Evolutionary conservation across 176 grass and related monocot species (phyloP).

Genomic region (Aegilops umbellulata): DNA sequence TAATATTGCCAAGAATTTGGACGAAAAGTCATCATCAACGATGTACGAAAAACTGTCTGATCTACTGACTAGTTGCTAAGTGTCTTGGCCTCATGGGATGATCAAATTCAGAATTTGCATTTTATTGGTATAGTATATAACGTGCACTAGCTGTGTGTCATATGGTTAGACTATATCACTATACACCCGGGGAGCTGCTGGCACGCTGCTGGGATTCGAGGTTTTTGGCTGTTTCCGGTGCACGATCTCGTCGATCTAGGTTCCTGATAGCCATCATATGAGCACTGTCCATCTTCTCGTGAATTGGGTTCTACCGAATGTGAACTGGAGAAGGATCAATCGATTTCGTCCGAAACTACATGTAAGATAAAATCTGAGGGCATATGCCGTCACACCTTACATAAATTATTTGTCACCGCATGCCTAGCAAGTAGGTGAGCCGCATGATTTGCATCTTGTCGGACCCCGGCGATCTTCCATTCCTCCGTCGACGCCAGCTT

Average conservation of each 20-base stretch:
- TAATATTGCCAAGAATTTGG: slow-evolving; percentile 28
- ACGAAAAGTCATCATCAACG: neutral
- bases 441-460: too few species aligned
- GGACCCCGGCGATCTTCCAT: too few species aligned
- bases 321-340: too few species aligned
- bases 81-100: neutral
- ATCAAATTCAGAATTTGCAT: neutral
- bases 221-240: neutral
- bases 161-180: too few species aligned
- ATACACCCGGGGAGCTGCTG: neutral
- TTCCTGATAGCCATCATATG: neutral
- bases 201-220: neutral
- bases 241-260: neutral
- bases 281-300: neutral
- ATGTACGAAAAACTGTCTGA: neutral
- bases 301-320: neutral
- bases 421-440: too few species aligned
- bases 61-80: neutral
- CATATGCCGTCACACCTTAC: too few species aligned
- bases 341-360: too few species aligned
- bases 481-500: too few species aligned
- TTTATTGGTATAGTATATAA: neutral
- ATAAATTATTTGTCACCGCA: too few species aligned
- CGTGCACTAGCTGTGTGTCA: too few species aligned
- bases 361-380: too few species aligned